These are phyloP conservation scores for Stephanodiscus minutulus DNA, from an alignment of 108 stramenopile species.

Conservation along the genomic window DNA sequence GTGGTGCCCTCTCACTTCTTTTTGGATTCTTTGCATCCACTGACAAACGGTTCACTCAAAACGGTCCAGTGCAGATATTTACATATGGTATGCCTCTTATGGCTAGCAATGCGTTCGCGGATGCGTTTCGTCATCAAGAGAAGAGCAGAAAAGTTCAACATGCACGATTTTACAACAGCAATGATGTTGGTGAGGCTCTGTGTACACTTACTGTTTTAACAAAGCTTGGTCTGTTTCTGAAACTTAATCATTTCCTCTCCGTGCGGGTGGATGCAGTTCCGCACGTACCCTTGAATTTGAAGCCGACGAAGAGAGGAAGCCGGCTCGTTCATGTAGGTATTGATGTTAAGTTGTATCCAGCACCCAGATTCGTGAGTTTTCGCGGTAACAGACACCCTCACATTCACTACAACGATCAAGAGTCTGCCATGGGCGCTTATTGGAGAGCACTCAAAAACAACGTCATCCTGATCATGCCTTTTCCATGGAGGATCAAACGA, in stretches of 20 bases:
- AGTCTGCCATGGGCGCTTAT: slow-evolving; percentile 41
- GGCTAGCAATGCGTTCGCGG: slow-evolving; percentile 55
- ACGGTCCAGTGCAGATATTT: slow-evolving; percentile 63
- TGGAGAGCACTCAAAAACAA: slow-evolving; percentile 47
- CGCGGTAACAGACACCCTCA: slow-evolving; percentile 30
- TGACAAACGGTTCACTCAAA: slow-evolving; percentile 66
- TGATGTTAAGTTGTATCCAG: slow-evolving; percentile 53
- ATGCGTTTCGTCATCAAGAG: slow-evolving; percentile 65
- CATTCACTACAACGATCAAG: slow-evolving; percentile 31
- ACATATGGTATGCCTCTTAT: slow-evolving; percentile 69
- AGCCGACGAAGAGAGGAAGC: slow-evolving; percentile 46
- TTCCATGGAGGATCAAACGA: slow-evolving; percentile 49
- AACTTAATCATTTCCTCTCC: not conserved
- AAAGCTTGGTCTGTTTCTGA: slow-evolving; percentile 9
- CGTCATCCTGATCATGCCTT: slow-evolving; percentile 50
- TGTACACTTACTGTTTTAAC: not conserved
- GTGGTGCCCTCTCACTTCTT: slow-evolving; percentile 59
- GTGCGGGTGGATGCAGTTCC: slow-evolving; percentile 32
- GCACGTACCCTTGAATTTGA: slow-evolving; percentile 51
- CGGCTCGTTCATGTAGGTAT: slow-evolving; percentile 57
- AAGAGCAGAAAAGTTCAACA: slow-evolving; percentile 52
- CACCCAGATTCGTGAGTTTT: slow-evolving; percentile 10
- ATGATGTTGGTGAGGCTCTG: slow-evolving; percentile 48
- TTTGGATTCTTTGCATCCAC: slow-evolving; percentile 71
- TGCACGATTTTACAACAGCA: slow-evolving; percentile 56